Conservation (phyloP, 768 basidiomycete genomes). For the Rhizopogon vulgaris region DNA sequence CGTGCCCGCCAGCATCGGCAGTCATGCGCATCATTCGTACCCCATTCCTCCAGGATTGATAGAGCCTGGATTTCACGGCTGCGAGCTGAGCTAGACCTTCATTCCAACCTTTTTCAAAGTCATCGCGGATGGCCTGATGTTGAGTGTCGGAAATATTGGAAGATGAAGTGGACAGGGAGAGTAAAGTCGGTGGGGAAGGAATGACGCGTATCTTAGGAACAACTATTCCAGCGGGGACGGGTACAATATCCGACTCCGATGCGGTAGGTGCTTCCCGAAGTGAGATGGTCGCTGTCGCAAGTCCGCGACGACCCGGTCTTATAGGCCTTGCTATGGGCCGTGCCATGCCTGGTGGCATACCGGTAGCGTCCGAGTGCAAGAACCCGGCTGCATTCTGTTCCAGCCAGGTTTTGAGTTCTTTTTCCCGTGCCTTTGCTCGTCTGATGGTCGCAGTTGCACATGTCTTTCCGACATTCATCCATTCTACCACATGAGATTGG, state of each 20-base stretch:
- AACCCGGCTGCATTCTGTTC: slow-evolving; percentile 24
- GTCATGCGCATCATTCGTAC: slow-evolving; percentile 37
- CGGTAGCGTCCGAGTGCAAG: background rate
- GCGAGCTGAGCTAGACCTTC: slow-evolving; percentile 50
- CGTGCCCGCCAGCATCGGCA: slow-evolving; percentile 23
- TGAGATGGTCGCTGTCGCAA: slow-evolving; percentile 64
- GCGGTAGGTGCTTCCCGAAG: slow-evolving; percentile 31
- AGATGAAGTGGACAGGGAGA: slow-evolving; percentile 42
- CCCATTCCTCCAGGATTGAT: slow-evolving; percentile 42
- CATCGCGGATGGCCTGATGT: slow-evolving; percentile 35
- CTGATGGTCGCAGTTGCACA: slow-evolving; percentile 58
- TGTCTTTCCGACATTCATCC: slow-evolving; percentile 53
- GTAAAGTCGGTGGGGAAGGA: slow-evolving; percentile 45
- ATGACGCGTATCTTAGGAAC: slow-evolving; percentile 47
- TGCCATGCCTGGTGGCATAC: slow-evolving; percentile 2
- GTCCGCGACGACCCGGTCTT: slow-evolving; percentile 48
- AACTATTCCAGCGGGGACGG: slow-evolving; percentile 3
- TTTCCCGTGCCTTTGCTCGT: slow-evolving; percentile 63
- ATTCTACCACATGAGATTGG: slow-evolving; percentile 46
- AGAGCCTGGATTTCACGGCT: slow-evolving; percentile 41
- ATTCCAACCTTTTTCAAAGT: slow-evolving; percentile 59
- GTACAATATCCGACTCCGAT: slow-evolving; percentile 10
- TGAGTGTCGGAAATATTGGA: slow-evolving; percentile 23
- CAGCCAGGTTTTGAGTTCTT: slow-evolving; percentile 46
- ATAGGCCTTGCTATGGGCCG: slow-evolving; percentile 11